Evolutionary conservation across 1,284 basidiomycete species (phyloP), one percentile per base, ranked within the genome.

Genomic region (Apiotrichum mycotoxinovorans): DNA sequence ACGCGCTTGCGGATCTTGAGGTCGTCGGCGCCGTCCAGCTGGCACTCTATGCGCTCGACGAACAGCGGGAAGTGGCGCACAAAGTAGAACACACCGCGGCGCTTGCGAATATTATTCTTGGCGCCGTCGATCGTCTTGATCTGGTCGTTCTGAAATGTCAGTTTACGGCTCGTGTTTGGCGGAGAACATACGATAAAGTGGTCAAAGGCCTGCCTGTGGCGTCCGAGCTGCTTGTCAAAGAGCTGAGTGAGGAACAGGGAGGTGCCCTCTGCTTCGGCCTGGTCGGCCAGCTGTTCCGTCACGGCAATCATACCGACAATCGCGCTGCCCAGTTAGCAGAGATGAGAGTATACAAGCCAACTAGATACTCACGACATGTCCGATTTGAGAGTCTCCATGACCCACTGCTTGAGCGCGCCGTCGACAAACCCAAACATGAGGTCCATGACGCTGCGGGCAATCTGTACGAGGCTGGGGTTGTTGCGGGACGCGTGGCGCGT

Each of bases 381-480:
- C 4, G 27, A 20, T 20, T 54, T 49, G 15, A 94, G 72, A 0
- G 88, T 87, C 18, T 78, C 81, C 64, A 97, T 93, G 15, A 92
- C 80, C 87, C 91, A 97, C 10, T 81, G 76, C 75, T 91, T 91
- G 59, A 96, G 66, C 71, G 96, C 92, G 1, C 81, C 80, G 4
- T 88, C 86, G 20, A 98, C 78, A 78, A 95, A 98, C 10, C 92
- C 91, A 74, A 98, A 98, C 57, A 98, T 92, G 48, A 96, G 79
- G 64, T 98, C 94, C 86, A 98, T 85, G 20, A 91, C 91, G 8
- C 86, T 85, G 25, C 89, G 84, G 26, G 92, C 83, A 12, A 96
- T 83, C 76, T 93, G 93, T 57, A 82, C 72, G 22, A 91, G 91
- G 18, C 84, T 78, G 50, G 82, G 80, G 57, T 84, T 85, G 45